Evolutionary conservation across 2,329 filamentous ascomycete genomes (phyloP).

Genomic region (Fusarium aywerte): DNA sequence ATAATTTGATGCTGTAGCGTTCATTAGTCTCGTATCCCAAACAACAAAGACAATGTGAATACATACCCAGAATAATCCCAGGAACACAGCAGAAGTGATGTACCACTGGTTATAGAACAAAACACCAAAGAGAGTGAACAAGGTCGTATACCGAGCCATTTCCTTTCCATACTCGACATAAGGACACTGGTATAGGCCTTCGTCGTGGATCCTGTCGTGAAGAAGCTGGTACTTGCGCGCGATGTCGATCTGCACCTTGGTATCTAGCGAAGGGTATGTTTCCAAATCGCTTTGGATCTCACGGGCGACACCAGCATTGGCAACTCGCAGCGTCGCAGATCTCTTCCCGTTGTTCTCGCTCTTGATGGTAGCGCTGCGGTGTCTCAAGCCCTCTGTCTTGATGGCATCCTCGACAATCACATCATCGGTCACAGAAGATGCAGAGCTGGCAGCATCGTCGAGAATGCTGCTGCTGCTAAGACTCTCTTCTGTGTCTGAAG

Average conservation of each 20-base stretch:
- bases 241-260: slow-evolving; percentile 65
- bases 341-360: slow-evolving; percentile 4
- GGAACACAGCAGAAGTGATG: slow-evolving; percentile 64
- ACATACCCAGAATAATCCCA: slow-evolving; percentile 70
- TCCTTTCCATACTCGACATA: slow-evolving; percentile 70
- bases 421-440: slow-evolving; percentile 30
- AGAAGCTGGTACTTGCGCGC: slow-evolving; percentile 65
- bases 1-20: slow-evolving; percentile 71
- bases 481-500: slow-evolving; percentile 35
- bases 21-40: slow-evolving; percentile 26
- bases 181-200: slow-evolving; percentile 68
- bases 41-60: not conserved
- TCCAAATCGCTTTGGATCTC: slow-evolving; percentile 50
- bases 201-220: slow-evolving; percentile 64
- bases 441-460: slow-evolving; percentile 33
- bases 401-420: slow-evolving; percentile 2
- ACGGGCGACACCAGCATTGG: slow-evolving; percentile 40
- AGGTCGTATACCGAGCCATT: slow-evolving; percentile 60
- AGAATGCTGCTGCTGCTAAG: slow-evolving; percentile 1
- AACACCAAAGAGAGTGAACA: slow-evolving; percentile 62
- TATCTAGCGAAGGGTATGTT: slow-evolving; percentile 65
- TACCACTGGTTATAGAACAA: slow-evolving; percentile 65
- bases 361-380: slow-evolving; percentile 12
- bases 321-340: slow-evolving; percentile 23
- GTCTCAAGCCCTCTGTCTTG: slow-evolving; percentile 3